phyloP scores from a whole-genome alignment of 441 rosid species.

The Adansonia gregorii region DNA sequence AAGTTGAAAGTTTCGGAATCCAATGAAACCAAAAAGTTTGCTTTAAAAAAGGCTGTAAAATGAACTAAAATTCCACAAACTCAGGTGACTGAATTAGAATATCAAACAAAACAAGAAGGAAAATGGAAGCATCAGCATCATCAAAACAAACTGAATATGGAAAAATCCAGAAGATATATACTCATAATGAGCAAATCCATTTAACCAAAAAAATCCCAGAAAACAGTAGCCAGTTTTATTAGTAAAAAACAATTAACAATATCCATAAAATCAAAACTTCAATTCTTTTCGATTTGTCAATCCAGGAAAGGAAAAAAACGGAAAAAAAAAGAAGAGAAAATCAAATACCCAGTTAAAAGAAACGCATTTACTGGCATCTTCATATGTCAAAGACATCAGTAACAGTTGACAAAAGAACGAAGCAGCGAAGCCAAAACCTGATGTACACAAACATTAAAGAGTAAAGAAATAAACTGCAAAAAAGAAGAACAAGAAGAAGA shows the following conservation, averaged over 20 bases:
- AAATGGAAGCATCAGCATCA: neutral
- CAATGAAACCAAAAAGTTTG: conserved; percentile 28
- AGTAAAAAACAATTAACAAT: neutral
- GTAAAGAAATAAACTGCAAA: too few relatives aligned
- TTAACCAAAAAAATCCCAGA: conserved; percentile 15
- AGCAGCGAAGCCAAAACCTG: too few relatives aligned
- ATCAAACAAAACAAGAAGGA: neutral
- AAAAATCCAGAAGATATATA: neutral
- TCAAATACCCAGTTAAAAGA: conserved; percentile 36
- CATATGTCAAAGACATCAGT: conserved; percentile 53
- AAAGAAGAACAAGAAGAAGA: too few relatives aligned
- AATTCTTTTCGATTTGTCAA: conserved; percentile 31
- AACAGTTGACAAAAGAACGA: conserved; percentile 17
- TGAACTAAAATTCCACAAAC: conserved; percentile 15
- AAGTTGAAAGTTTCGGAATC: conserved; percentile 31
- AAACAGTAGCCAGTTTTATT: conserved; percentile 11
- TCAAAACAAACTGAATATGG: neutral
- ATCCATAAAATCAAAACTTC: conserved; percentile 26
- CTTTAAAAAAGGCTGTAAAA: conserved; percentile 4
- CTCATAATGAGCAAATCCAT: conserved; percentile 20
- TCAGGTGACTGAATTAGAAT: neutral
- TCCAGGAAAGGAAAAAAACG: conserved; percentile 11
- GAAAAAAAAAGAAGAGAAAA: conserved; percentile 12
- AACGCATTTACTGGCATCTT: conserved; percentile 99
- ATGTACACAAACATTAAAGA: too few relatives aligned